Evolutionary conservation across 176 grass and related monocot genomes (phyloP), one percentile per base, ranked within the genome.

Genomic region (Poa pratensis): DNA sequence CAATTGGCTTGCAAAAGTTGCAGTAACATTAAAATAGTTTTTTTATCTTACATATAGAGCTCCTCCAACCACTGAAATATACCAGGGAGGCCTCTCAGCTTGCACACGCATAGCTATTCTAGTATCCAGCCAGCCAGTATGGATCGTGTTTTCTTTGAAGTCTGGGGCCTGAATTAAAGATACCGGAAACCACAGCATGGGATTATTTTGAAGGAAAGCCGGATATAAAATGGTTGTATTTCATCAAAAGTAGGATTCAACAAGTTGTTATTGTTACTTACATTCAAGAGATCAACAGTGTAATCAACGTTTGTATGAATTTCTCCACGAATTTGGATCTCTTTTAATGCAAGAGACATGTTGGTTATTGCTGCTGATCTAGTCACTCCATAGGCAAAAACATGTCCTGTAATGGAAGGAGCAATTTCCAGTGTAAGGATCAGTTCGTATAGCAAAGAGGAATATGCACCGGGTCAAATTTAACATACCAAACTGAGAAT

Each of bases 221-320:
- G 45, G 52, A 81, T 55, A 55, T 58, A 71, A 63, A 79, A 60
- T 35, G 18, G 84, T 53, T 27, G 6, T 67, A 80, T 51, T 49
- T 23, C 26, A 75, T 39, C 49, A 64, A 65, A 79, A 51, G 69
- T 6, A 52, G 11, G 50, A 53, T 63, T 85, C 32, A 79, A 73
- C 51, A 85, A n/a, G 69, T 17, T 53, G 58, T 37, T 49, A 46
- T 51, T 34, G 82, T 69, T 79, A 69, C 85, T 92, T 96, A 96
- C 96, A 79, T 96, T 94, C 77, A 99, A 92, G 49, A 99, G 93
- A 84, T 99, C 96, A 82, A 99, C 91, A 22, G 96, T 95, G 85
- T 99, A 99, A 85, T 99, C 96, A 91, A 99, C 96, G 53, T 99
- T 99, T 76, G 93, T 87, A 86, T 75, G 96, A 88, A 96, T 99